phyloP scores from a whole-genome alignment of 306 rosid species.

The Mucuna pruriens region DNA sequence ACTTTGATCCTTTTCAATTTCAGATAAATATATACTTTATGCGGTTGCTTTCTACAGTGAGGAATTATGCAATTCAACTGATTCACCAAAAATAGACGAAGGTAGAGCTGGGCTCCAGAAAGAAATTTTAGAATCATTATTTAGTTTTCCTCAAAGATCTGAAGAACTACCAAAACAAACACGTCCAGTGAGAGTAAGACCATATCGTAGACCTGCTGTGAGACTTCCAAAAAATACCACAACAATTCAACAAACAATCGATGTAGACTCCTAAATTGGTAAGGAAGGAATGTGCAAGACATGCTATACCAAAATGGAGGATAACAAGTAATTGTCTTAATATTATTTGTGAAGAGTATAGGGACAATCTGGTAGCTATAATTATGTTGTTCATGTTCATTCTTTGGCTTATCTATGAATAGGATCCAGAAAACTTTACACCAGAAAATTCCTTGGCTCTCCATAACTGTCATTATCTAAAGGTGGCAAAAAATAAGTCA shows the following conservation, averaged over 20 bases:
- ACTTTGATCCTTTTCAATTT: background rate
- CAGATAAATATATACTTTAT: background rate
- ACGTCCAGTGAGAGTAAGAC: constrained; percentile 11
- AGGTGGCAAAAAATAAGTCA: background rate
- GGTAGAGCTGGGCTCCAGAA: constrained; percentile 32
- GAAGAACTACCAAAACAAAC: constrained; percentile 38
- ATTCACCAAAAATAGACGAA: constrained; percentile 18
- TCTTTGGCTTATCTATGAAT: background rate
- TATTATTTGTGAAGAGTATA: background rate
- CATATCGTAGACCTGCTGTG: constrained; percentile 10
- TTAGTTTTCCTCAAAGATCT: constrained; percentile 42
- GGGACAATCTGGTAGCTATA: background rate
- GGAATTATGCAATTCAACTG: constrained; percentile 16
- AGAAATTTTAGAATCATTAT: constrained; percentile 45
- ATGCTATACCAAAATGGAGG: background rate
- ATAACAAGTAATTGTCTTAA: background rate
- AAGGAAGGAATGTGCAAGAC: constrained; percentile 33
- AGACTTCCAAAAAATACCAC: constrained; percentile 21
- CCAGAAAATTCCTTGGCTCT: constrained; percentile 1
- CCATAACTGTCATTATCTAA: background rate
- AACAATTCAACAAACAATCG: background rate
- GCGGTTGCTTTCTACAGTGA: constrained; percentile 30
- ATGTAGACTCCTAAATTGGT: constrained; percentile 1
- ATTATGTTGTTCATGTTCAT: background rate
- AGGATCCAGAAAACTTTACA: background rate